Evolutionary conservation across 306 rosid species (phyloP).

Genomic region (Crotalaria pallida): DNA sequence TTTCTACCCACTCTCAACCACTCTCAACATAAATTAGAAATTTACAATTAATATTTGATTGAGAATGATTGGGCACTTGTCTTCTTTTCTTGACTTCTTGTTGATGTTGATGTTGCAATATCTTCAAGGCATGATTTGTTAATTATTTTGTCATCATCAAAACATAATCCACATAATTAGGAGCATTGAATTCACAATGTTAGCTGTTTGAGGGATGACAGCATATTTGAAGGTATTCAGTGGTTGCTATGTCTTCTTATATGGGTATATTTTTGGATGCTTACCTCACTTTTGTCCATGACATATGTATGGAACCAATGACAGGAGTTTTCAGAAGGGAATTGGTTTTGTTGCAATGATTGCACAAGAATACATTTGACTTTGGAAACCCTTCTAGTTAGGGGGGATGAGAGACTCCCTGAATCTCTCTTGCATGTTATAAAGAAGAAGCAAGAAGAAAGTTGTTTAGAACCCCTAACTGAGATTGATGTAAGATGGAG

Average conservation of each 20-base stretch:
- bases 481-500: constrained; percentile 85
- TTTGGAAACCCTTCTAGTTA: constrained; percentile 58
- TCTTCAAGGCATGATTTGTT: too few relatives aligned
- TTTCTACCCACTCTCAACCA: too few relatives aligned
- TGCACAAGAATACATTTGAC: constrained; percentile 75
- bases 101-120: too few relatives aligned
- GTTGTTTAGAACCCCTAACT: constrained; percentile 39
- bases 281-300: neutral
- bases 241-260: constrained; percentile 16
- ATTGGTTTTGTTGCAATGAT: constrained; percentile 87
- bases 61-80: too few relatives aligned
- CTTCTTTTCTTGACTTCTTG: too few relatives aligned
- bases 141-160: too few relatives aligned
- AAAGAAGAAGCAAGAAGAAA: constrained; percentile 65
- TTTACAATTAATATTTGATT: too few relatives aligned
- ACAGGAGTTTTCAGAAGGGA: constrained; percentile 93
- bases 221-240: constrained; percentile 75
- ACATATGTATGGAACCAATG: constrained; percentile 17
- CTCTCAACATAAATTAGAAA: too few relatives aligned
- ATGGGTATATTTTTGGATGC: constrained; percentile 7
- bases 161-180: too few relatives aligned
- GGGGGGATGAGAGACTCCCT: constrained; percentile 74
- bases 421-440: constrained; percentile 61
- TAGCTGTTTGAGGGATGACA: constrained; percentile 94
- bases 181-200: too few relatives aligned